Evolutionary conservation across 306 rosid species (phyloP), one percentile per base, ranked within the genome.

Genomic region (Vigna trinervia): DNA sequence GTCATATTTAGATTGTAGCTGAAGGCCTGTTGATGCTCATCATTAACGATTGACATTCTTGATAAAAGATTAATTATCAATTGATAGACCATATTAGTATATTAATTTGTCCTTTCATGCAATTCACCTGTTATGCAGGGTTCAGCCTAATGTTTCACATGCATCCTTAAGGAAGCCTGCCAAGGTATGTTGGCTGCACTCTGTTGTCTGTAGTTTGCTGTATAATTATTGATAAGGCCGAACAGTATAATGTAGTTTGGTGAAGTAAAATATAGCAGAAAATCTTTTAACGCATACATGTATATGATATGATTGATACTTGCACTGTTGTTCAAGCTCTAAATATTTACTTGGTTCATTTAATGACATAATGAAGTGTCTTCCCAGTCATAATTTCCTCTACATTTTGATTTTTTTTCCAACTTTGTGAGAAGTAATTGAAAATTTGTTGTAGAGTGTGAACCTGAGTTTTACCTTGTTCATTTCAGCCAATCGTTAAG

Each of bases 401-500:
- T 47, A 67, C 77, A 22, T 36, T 70, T 65, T 58, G 51, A 43
- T 51, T 79, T 43, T 77, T 28, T 54, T 65, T 74, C 53, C 5
- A 57, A 72, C 26, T 26, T 38, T 20, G 38, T 4, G 48, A 61
- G 43, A 67, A 56, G 47, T 56, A 28, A 79, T 47, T 8, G 50
- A 52, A 50, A 30, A 19, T 54, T 22, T 70, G 46, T 50, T 22
- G 46, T 38, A 41, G 7, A 36, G 54, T 62, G 30, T 17, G 47
- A 80, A 38, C 43, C 69, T 64, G 77, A 78, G 30, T 58, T 58
- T 56, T 13, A 59, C 65, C 61, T 50, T 84, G 22, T 73, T 72
- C 74, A 39, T 53, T 73, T 66, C 88, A 91, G 98, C 90, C 90
- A 79, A 74, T 54, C 77, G 66, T 85, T 84, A 91, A 89, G 87